phyloP scores from a whole-genome alignment of 208 protist genomes.

The Trypanosoma cruzi region DNA sequence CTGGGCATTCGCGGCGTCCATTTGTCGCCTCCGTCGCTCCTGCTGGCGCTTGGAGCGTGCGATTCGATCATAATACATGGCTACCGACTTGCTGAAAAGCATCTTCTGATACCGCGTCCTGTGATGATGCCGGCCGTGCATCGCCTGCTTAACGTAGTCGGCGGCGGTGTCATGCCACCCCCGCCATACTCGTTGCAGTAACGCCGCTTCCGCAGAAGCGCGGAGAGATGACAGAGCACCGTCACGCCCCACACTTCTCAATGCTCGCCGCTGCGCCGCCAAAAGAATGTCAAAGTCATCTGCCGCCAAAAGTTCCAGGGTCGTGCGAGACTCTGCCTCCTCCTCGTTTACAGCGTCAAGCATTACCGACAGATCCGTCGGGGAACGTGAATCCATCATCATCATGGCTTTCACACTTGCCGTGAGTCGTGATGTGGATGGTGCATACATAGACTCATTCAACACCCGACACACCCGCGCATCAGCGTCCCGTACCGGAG shows the following conservation, averaged over 20 bases:
- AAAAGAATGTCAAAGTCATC: constrained; percentile 12
- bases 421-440: background rate
- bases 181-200: background rate
- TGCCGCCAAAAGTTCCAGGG: constrained; percentile 14
- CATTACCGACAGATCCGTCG: background rate
- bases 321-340: constrained; percentile 1
- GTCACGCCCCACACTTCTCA: background rate
- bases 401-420: no score
- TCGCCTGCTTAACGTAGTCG: background rate
- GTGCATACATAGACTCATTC: constrained; percentile 9
- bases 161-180: constrained; percentile 1
- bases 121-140: background rate
- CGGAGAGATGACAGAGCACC: background rate
- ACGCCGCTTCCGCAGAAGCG: background rate
- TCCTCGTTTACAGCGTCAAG: background rate
- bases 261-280: background rate
- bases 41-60: background rate
- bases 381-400: background rate
- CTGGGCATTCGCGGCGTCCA: background rate
- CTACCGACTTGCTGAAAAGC: constrained; percentile 12
- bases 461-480: background rate
- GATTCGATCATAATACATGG: constrained; percentile 10
- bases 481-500: background rate
- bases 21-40: background rate
- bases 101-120: constrained; percentile 19